Conservation (phyloP, 2,329 filamentous ascomycete species). For the Colletotrichum zoysiae region DNA sequence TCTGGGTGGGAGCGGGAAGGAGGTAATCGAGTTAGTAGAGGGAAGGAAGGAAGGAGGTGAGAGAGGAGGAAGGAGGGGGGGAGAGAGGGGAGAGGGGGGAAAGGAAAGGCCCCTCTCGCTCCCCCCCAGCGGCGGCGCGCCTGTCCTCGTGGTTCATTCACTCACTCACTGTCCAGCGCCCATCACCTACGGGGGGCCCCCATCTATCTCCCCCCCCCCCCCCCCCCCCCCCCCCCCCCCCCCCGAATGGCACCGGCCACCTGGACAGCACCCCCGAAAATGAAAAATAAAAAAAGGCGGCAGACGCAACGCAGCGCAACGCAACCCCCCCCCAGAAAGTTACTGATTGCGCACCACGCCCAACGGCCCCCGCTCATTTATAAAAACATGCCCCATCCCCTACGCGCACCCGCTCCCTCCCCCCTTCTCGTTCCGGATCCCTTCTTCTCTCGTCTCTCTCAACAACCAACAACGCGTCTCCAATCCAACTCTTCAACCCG, state of each 20-base stretch:
- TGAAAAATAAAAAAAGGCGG: neutral
- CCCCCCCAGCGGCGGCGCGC: neutral
- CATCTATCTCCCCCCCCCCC: neutral
- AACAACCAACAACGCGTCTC: conserved; percentile 45
- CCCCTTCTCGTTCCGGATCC: conserved; percentile 52
- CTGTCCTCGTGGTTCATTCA: conserved; percentile 12
- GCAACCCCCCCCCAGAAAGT: conserved; percentile 35
- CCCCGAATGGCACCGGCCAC: conserved; percentile 11
- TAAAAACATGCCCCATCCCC: conserved; percentile 70
- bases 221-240: neutral
- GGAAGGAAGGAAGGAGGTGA: neutral
- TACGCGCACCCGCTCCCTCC: conserved; percentile 62
- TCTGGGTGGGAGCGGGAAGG: neutral
- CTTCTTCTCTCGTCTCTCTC: conserved; percentile 44
- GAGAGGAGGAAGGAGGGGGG: neutral
- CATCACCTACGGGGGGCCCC: conserved; percentile 4
- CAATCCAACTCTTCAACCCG: conserved; percentile 41
- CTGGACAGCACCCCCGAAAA: neutral
- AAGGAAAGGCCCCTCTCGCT: no score
- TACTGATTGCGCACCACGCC: conserved; percentile 69
- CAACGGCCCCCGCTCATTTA: conserved; percentile 66
- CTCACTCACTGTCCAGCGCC: conserved; percentile 10
- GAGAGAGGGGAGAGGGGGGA: neutral
- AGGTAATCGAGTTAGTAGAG: neutral
- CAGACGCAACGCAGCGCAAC: neutral